phyloP scores from a whole-genome alignment of 1,139 yeast genomes.

The Yamadazyma diospyri region DNA sequence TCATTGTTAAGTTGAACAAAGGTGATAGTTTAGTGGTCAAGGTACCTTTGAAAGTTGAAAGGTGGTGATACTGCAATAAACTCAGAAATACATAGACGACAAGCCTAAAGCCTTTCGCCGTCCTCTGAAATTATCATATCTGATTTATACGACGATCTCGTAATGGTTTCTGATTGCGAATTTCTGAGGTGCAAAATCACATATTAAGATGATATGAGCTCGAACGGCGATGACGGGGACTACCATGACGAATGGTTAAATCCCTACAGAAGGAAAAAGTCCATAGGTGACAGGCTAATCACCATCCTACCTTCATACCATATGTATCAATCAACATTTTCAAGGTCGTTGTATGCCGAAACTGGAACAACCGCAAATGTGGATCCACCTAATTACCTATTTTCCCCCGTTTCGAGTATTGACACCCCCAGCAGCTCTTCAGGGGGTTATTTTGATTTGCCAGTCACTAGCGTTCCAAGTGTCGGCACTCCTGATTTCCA shows the following conservation, averaged over 20 bases:
- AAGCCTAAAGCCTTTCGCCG: too few species aligned
- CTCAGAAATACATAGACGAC: not conserved
- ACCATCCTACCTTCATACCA: constrained; percentile 42
- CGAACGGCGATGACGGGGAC: too few species aligned
- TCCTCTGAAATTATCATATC: too few species aligned
- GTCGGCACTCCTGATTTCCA: constrained; percentile 1
- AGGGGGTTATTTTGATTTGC: constrained; percentile 2
- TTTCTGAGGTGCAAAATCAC: too few species aligned
- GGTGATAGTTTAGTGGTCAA: constrained; percentile 34
- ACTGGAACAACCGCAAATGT: not conserved
- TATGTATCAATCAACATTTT: constrained; percentile 37
- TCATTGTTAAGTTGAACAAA: constrained; percentile 27
- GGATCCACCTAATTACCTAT: constrained; percentile 9
- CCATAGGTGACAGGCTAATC: constrained; percentile 14
- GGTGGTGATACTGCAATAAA: too few species aligned
- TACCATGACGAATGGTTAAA: constrained; percentile 1
- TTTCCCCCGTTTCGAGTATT: constrained; percentile 3
- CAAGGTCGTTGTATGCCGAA: constrained; percentile 7
- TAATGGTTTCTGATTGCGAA: too few species aligned
- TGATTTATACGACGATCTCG: too few species aligned
- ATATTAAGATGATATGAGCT: too few species aligned
- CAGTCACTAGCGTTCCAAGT: not conserved
- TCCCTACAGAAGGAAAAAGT: not conserved
- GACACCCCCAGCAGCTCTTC: not conserved
- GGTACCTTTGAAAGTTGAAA: constrained; percentile 30